Percentiles rank a stretch among this genome's conserved stretches.
Conservation (phyloP, 208 protist genomes). For the Herpetomonas muscarum region DNA sequence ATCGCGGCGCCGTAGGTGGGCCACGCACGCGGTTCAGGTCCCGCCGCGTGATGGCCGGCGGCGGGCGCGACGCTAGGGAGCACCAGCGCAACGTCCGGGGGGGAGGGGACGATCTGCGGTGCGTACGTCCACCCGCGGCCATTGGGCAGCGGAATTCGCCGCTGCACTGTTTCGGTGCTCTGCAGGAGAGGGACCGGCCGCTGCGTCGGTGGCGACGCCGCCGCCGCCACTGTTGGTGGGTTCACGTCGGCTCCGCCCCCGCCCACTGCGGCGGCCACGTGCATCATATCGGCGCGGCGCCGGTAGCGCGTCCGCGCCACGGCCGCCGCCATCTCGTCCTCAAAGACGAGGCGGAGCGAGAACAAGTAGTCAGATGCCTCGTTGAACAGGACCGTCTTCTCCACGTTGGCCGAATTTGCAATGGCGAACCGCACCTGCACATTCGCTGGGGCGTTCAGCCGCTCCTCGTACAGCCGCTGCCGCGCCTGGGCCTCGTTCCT, state of each 20-base stretch:
- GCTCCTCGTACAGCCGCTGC: constrained; percentile 23
- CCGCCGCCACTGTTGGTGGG: too few relatives aligned
- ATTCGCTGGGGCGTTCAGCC: constrained; percentile 41
- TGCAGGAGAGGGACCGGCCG: background rate
- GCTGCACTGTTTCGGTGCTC: background rate
- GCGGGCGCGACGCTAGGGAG: too few relatives aligned
- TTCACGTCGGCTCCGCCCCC: background rate
- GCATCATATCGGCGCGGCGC: constrained; percentile 1
- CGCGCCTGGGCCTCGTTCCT: constrained; percentile 31
- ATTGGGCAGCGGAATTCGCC: background rate
- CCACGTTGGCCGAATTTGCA: constrained; percentile 21
- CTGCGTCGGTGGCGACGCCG: too few relatives aligned
- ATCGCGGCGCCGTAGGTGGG: too few relatives aligned
- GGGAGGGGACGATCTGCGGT: background rate
- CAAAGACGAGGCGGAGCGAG: constrained; percentile 33
- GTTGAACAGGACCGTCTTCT: constrained; percentile 31
- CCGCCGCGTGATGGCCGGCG: too few relatives aligned
- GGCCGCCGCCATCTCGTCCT: constrained; percentile 27
- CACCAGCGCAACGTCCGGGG: too few relatives aligned
- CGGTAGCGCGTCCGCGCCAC: constrained; percentile 6
- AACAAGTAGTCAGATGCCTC: constrained; percentile 40
- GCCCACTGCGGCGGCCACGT: background rate
- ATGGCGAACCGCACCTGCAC: constrained; percentile 41
- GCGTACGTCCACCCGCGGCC: background rate
- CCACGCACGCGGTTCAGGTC: too few relatives aligned